Evolutionary conservation across 2,329 filamentous ascomycete species (phyloP), one percentile per base, ranked within the genome.

Genomic region (Tolypocladium guangdongense): DNA sequence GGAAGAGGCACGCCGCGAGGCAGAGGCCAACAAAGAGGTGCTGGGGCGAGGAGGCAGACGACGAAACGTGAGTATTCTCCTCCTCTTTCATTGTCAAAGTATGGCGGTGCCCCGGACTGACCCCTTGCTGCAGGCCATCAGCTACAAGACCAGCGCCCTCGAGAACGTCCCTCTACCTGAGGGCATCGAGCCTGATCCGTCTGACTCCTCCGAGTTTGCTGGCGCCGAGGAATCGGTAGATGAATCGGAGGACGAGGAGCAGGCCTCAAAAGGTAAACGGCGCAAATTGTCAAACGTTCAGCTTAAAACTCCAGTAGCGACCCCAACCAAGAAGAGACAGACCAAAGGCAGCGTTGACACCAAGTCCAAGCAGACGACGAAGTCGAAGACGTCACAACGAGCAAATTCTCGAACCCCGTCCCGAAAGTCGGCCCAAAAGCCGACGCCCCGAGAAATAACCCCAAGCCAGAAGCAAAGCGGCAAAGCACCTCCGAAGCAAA

Each of bases 11-110:
- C 78, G 81, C n/a, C 82, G 82, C 53, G 84, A 90, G 61, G 83
- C 84, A 8, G 83, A 83, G 36, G 76, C 65, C 18, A 82, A 84
- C 55, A 78, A 83, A 49, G 82, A 95, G 66, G 81, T 81, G n/a
- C 81, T 96, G 49, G 93, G 93, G 12, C 83, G 93, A 55, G 93
- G 93, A 39, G 88, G 89, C 58, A 81, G 93, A 59, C 83, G 84
- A 58, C 81, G 87, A 56, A 63, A 59, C 50, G 70, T 71, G 57
- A 58, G 69, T 59, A 24, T 20, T 10, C 20, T 30, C 16, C 18
- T 18, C 18, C 11, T 24, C 11, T 24, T 43, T 27, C n/a, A 14
- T 24, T 5, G 16, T 36, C 30, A 33, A 30, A 47, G 35, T 5
- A 27, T 1, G 24, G 3, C 18, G 49, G 16, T 20, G 14, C 6